Evolutionary conservation across 1,284 basidiomycete species (phyloP).

Genomic region (Sporisorium scitamineum): DNA sequence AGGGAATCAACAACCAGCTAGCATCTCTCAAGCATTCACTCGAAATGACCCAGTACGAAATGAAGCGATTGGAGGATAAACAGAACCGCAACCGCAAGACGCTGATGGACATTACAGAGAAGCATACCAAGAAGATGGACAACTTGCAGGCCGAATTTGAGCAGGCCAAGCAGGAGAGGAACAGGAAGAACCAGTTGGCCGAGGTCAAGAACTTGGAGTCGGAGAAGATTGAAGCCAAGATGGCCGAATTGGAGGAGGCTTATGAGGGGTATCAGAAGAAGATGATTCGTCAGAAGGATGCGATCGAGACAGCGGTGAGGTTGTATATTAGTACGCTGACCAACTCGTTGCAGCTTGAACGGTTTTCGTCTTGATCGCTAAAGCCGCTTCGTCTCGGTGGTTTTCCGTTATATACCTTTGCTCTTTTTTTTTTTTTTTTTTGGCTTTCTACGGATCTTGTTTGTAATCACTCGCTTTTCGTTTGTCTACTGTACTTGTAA

Average conservation of each 20-base stretch:
- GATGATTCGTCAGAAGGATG: conserved; percentile 48
- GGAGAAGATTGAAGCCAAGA: conserved; percentile 55
- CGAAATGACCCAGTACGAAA: conserved; percentile 53
- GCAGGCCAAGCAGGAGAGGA: conserved; percentile 37
- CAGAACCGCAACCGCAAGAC: conserved; percentile 51
- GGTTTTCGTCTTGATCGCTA: conserved; percentile 30
- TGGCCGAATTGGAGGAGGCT: conserved; percentile 40
- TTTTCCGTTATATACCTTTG: conserved; percentile 17
- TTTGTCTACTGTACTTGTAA: conserved; percentile 20
- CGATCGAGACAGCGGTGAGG: conserved; percentile 42
- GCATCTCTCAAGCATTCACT: conserved; percentile 46
- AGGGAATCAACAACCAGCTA: conserved; percentile 47
- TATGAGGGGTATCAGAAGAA: conserved; percentile 49
- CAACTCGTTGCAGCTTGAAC: conserved; percentile 37
- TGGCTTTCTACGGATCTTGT: not conserved
- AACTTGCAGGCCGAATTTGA: conserved; percentile 45
- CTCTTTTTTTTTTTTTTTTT: not conserved
- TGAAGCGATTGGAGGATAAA: conserved; percentile 49
- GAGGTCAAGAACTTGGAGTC: conserved; percentile 39
- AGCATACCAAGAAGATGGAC: conserved; percentile 50
- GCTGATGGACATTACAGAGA: conserved; percentile 49
- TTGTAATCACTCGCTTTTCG: not conserved
- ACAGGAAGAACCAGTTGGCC: conserved; percentile 29
- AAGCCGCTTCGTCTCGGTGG: no score
- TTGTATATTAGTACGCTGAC: conserved; percentile 48